Evolutionary conservation across 805 yeast genomes (phyloP).

Genomic region (Saccharomycopsis sp.): DNA sequence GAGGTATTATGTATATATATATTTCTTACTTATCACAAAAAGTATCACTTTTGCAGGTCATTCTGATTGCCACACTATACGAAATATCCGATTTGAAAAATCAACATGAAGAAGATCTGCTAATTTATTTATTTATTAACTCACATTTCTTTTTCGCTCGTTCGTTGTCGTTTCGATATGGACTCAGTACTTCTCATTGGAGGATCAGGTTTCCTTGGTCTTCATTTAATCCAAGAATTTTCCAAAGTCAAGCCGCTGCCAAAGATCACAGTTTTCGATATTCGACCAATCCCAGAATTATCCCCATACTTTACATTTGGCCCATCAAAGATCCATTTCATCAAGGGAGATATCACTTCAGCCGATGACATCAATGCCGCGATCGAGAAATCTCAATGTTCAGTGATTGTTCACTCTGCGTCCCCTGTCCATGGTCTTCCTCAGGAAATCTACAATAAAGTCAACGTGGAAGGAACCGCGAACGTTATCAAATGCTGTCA

Average conservation of each 20-base stretch:
- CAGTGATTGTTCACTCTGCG: constrained; percentile 88
- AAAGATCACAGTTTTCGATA: constrained; percentile 78
- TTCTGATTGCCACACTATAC: neutral
- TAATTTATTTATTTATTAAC: too few species aligned
- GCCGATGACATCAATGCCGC: constrained; percentile 61
- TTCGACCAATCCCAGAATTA: constrained; percentile 77
- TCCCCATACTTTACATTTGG: constrained; percentile 73
- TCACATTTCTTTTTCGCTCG: neutral
- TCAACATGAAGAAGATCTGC: too few species aligned
- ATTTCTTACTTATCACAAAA: neutral
- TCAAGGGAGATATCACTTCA: constrained; percentile 80
- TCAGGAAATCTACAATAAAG: constrained; percentile 79
- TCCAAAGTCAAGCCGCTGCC: constrained; percentile 55
- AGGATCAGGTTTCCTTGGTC: constrained; percentile 91
- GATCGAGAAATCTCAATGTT: constrained; percentile 49
- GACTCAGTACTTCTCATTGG: constrained; percentile 72
- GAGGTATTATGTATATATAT: neutral
- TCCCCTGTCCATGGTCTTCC: constrained; percentile 90
- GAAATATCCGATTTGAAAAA: neutral
- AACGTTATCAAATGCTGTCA: constrained; percentile 63
- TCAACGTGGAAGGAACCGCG: constrained; percentile 83
- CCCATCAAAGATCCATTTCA: constrained; percentile 47
- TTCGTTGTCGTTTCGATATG: too few species aligned
- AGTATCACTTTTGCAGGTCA: neutral
- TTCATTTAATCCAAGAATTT: constrained; percentile 85